These are phyloP conservation scores for Xylaria sp. DNA, from an alignment of 2,329 filamentous ascomycete genomes.

Conservation along the genomic window DNA sequence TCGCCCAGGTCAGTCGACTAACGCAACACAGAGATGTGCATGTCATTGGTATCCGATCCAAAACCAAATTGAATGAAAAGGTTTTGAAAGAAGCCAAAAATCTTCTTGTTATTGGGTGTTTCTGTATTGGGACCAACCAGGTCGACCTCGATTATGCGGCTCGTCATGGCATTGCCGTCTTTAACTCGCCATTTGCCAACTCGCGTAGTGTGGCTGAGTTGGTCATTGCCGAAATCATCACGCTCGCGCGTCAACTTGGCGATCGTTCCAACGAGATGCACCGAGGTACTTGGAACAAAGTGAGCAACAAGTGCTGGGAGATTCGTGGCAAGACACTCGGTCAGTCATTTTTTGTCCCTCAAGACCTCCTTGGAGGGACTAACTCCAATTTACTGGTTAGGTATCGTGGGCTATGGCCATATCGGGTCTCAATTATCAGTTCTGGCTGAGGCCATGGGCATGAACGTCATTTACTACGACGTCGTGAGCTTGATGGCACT, in stretches of 20 bases:
- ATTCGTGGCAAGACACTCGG: constrained; percentile 96
- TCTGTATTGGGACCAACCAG: constrained; percentile 98
- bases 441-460: constrained; percentile 95
- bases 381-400: constrained; percentile 44
- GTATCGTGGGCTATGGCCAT: constrained; percentile 96
- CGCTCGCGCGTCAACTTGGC: constrained; percentile 86
- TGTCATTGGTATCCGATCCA: constrained; percentile 96
- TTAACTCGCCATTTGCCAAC: constrained; percentile 99
- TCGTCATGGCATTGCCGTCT: constrained; percentile 88
- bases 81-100: constrained; percentile 91
- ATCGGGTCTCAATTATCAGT: constrained; percentile 97
- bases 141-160: constrained; percentile 87
- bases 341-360: constrained; percentile 43
- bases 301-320: constrained; percentile 96
- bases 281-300: constrained; percentile 95
- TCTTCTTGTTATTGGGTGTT: constrained; percentile 93
- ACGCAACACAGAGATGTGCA: constrained; percentile 75
- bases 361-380: neutral
- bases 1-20: constrained; percentile 1
- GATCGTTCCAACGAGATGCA: constrained; percentile 96
- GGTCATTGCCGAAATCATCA: constrained; percentile 92
- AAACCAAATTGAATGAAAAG: constrained; percentile 89
- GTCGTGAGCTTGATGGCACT: constrained; percentile 92
- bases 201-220: constrained; percentile 96
- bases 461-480: constrained; percentile 98